phyloP scores from a whole-genome alignment of 257 asterid species.

The Thymus quinquecostatus region DNA sequence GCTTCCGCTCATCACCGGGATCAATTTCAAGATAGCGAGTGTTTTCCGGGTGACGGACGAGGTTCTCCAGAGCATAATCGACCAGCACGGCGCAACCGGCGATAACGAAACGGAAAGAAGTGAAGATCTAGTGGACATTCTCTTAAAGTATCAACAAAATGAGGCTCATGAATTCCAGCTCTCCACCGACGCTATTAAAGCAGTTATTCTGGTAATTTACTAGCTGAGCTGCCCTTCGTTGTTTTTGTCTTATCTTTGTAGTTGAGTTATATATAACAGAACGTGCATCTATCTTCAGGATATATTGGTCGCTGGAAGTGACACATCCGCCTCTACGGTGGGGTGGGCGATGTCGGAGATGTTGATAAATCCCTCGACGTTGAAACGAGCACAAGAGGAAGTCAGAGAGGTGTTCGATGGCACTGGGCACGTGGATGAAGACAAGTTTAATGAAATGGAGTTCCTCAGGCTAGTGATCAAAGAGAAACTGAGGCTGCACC shows the following conservation, averaged over 20 bases:
- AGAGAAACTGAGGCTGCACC: not conserved
- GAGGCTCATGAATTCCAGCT: too few species aligned
- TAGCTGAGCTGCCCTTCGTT: too few species aligned
- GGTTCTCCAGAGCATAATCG: not conserved
- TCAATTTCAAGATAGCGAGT: not conserved
- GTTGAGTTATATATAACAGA: too few species aligned
- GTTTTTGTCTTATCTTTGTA: too few species aligned
- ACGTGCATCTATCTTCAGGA: too few species aligned
- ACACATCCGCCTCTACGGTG: constrained; percentile 24
- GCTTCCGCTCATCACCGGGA: not conserved
- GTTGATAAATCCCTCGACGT: constrained; percentile 16
- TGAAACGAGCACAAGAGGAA: not conserved
- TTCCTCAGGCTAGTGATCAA: not conserved
- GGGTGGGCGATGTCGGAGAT: constrained; percentile 40
- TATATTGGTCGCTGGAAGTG: constrained; percentile 24
- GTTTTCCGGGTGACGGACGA: not conserved
- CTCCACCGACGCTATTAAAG: too few species aligned
- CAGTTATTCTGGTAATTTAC: too few species aligned
- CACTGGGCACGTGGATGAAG: not conserved
- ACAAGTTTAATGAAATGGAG: not conserved
- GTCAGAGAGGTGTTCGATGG: not conserved
- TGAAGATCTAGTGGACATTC: not conserved
- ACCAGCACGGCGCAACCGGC: not conserved
- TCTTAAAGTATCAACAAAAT: not conserved
- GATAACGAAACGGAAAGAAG: not conserved